These are phyloP conservation scores for Chaetomiaceae sp. DNA, from an alignment of 2,329 filamentous ascomycete species.

Conservation along the genomic window DNA sequence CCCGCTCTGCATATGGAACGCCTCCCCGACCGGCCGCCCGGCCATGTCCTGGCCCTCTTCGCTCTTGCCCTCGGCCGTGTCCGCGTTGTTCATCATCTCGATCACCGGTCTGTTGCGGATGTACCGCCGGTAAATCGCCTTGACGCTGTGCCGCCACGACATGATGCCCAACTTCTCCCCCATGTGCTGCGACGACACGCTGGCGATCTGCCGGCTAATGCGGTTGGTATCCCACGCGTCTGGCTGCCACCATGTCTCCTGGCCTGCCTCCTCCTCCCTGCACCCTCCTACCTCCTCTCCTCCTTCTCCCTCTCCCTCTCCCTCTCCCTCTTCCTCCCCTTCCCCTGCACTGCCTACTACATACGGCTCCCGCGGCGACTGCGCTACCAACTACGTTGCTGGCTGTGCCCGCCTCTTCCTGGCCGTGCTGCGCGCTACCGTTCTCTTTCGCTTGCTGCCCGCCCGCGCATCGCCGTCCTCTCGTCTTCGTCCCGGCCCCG, in stretches of 20 bases:
- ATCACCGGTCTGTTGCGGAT: neutral
- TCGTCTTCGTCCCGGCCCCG: neutral
- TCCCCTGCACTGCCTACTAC: neutral
- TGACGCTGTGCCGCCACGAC: constrained; percentile 4
- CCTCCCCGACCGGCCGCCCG: neutral
- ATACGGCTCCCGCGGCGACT: too few relatives aligned
- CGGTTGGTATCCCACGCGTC: constrained; percentile 11
- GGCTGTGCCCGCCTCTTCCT: neutral
- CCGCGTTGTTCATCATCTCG: neutral
- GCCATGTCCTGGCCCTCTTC: too few relatives aligned
- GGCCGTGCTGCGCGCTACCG: neutral
- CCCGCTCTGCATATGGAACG: constrained; percentile 12
- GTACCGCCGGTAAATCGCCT: constrained; percentile 14
- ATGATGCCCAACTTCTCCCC: too few relatives aligned
- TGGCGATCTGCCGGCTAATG: constrained; percentile 7
- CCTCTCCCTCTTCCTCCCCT: too few relatives aligned
- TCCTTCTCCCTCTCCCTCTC: neutral
- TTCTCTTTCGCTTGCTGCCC: constrained; percentile 1
- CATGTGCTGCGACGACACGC: constrained; percentile 1
- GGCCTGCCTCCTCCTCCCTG: neutral
- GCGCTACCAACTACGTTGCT: too few relatives aligned
- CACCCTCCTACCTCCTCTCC: neutral
- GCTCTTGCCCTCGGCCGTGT: neutral
- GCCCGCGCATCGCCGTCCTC: too few relatives aligned
- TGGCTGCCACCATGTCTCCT: neutral